Evolutionary conservation across 192 early-diverging fungal species (phyloP).

Genomic region (Piromyces finnis): DNA sequence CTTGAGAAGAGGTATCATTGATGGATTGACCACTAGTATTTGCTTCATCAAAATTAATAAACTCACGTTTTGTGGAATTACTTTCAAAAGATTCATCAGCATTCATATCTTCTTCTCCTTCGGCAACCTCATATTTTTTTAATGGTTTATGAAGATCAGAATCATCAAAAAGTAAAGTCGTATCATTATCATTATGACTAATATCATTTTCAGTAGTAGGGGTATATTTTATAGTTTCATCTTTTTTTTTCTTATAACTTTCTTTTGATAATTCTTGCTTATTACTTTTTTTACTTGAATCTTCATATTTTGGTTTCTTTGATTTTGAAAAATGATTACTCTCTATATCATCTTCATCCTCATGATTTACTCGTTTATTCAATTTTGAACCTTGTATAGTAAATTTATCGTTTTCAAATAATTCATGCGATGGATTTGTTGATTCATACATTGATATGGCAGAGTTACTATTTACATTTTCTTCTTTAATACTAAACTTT

Average conservation of each 20-base stretch:
- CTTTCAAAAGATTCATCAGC: background rate
- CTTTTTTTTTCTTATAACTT: background rate
- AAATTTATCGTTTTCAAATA: background rate
- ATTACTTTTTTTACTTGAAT: background rate
- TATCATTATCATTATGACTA: too few species aligned
- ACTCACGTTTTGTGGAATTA: background rate
- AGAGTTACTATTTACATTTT: background rate
- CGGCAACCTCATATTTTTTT: background rate
- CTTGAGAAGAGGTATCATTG: background rate
- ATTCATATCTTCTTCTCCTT: background rate
- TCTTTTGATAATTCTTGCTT: background rate
- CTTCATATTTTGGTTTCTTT: background rate
- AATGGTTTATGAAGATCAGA: background rate
- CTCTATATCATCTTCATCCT: background rate
- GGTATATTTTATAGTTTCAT: background rate
- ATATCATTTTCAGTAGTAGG: background rate
- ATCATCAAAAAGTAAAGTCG: background rate
- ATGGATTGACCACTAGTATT: background rate
- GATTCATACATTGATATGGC: background rate
- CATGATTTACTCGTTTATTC: background rate
- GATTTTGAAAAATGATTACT: background rate
- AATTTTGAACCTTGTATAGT: too few species aligned
- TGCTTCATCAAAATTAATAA: background rate
- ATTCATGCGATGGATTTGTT: background rate
- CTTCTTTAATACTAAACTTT: background rate